Conservation (phyloP, 441 rosid species). For the Eutrema salsugineum region DNA sequence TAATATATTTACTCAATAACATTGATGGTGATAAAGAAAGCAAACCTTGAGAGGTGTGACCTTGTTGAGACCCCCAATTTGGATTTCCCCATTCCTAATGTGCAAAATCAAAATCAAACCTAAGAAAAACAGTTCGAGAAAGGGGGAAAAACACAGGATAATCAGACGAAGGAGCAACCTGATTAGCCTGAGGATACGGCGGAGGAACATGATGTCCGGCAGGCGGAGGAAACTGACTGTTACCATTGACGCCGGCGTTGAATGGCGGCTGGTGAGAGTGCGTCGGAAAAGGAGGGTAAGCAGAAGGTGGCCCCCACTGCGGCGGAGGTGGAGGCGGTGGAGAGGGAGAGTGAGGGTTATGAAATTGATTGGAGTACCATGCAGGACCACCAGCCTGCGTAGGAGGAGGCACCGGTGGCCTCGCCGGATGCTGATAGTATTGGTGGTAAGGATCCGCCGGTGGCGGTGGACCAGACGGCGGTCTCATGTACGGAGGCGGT, state of each 20-base stretch:
- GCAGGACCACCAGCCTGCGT: slow-evolving; percentile 40
- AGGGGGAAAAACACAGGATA: not conserved
- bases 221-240: slow-evolving; percentile 44
- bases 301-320: slow-evolving; percentile 55
- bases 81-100: slow-evolving; percentile 75
- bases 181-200: slow-evolving; percentile 48
- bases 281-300: slow-evolving; percentile 43
- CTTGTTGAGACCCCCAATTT: slow-evolving; percentile 70
- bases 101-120: slow-evolving; percentile 11
- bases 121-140: not conserved
- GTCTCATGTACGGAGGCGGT: slow-evolving; percentile 58
- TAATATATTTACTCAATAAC: slow-evolving; percentile 6
- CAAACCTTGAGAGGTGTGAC: slow-evolving; percentile 51
- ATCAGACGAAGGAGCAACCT: slow-evolving; percentile 30
- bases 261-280: slow-evolving; percentile 42
- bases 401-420: slow-evolving; percentile 50
- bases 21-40: not conserved
- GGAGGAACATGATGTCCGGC: slow-evolving; percentile 40
- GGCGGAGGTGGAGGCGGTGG: slow-evolving; percentile 48
- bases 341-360: slow-evolving; percentile 58
- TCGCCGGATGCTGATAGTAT: slow-evolving; percentile 36
- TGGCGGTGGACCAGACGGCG: slow-evolving; percentile 51
- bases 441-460: slow-evolving; percentile 61
- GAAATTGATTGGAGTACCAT: slow-evolving; percentile 72
- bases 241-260: slow-evolving; percentile 35